Evolutionary conservation across 2,329 filamentous ascomycete genomes (phyloP).

Genomic region (Elsinoe perseae): DNA sequence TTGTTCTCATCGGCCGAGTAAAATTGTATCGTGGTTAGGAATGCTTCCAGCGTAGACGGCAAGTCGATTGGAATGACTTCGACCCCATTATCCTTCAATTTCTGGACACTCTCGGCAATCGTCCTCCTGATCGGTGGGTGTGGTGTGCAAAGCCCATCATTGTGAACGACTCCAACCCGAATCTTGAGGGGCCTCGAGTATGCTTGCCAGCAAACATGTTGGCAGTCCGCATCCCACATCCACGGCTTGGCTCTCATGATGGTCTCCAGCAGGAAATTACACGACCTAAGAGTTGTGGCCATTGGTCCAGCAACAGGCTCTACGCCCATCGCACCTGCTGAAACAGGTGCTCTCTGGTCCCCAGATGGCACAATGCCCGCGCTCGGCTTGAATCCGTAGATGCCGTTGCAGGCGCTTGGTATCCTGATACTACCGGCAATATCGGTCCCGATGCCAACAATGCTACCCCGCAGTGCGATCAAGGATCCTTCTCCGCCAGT

Average conservation of each 20-base stretch:
- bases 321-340: constrained; percentile 12
- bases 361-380: constrained; percentile 17
- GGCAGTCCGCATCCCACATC: constrained; percentile 21
- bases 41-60: constrained; percentile 20
- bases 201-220: constrained; percentile 17
- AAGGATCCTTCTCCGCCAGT: constrained; percentile 59
- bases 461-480: constrained; percentile 50
- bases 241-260: constrained; percentile 22
- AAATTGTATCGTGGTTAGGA: constrained; percentile 18
- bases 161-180: constrained; percentile 21
- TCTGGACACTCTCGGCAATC: constrained; percentile 19
- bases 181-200: constrained; percentile 18
- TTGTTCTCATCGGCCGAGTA: constrained; percentile 19
- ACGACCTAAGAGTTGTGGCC: constrained; percentile 23
- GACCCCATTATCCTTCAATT: constrained; percentile 18
- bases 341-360: constrained; percentile 14
- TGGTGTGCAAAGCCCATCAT: constrained; percentile 22
- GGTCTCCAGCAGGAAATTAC: constrained; percentile 22
- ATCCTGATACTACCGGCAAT: constrained; percentile 61
- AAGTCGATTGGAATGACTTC: constrained; percentile 19
- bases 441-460: constrained; percentile 57
- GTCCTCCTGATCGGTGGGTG: constrained; percentile 21
- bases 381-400: constrained; percentile 26
- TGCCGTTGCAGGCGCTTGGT: constrained; percentile 65
- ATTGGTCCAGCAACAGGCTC: constrained; percentile 25